Percentiles rank a stretch among this genome's conserved stretches.
These are phyloP conservation scores for Jamesozyma jinghongensis DNA, from an alignment of 805 yeast genomes.

Conservation along the genomic window DNA sequence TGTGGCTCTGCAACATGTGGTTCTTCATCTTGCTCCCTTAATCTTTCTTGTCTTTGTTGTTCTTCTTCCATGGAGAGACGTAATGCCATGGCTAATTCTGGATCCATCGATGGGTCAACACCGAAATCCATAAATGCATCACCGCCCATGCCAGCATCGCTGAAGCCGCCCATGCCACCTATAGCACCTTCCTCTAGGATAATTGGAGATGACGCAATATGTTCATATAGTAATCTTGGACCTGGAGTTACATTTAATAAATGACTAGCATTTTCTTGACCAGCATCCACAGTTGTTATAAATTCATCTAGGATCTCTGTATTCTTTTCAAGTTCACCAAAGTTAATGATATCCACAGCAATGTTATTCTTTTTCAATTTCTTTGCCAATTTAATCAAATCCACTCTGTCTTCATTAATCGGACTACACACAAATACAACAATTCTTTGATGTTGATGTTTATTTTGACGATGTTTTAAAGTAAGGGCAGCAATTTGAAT, in stretches of 20 bases:
- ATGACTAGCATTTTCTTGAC: conserved; percentile 66
- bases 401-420: conserved; percentile 52
- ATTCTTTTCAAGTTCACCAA: conserved; percentile 80
- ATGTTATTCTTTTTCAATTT: conserved; percentile 88
- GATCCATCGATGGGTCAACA: conserved; percentile 86
- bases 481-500: conserved; percentile 92
- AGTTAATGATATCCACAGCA: conserved; percentile 81
- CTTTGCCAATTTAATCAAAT: conserved; percentile 76
- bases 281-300: conserved; percentile 51
- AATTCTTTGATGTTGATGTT: conserved; percentile 82
- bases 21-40: conserved; percentile 31
- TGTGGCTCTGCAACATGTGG: conserved; percentile 1
- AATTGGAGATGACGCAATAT: conserved; percentile 66
- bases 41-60: conserved; percentile 80
- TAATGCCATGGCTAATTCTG: conserved; percentile 92
- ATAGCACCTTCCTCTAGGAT: conserved; percentile 52
- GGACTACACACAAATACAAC: conserved; percentile 88
- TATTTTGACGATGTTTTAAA: conserved; percentile 91
- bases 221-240: conserved; percentile 74
- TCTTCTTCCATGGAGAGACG: conserved; percentile 93
- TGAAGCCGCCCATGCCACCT: conserved; percentile 36
- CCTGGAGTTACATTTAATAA: conserved; percentile 84
- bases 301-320: conserved; percentile 73
- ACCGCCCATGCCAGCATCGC: conserved; percentile 37
- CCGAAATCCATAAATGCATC: conserved; percentile 56